phyloP scores from a whole-genome alignment of 371 early-diverging fungal genomes.

The Mortierella polycephala region DNA sequence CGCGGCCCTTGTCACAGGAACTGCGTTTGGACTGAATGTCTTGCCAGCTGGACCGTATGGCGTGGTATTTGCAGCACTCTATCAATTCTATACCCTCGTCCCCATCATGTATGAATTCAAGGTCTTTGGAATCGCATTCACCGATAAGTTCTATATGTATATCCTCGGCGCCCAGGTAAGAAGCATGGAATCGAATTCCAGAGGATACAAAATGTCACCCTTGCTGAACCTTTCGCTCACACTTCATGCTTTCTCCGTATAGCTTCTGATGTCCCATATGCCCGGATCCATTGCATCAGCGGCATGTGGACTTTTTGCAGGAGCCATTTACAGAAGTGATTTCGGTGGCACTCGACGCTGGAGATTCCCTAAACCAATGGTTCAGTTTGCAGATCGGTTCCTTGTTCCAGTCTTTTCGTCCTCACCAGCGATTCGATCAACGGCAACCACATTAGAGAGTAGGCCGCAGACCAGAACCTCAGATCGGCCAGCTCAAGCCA shows the following conservation, averaged over 20 bases:
- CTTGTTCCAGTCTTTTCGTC: conserved; percentile 58
- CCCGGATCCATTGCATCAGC: conserved; percentile 66
- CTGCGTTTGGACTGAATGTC: conserved; percentile 60
- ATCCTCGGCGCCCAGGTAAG: conserved; percentile 69
- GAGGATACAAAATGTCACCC: neutral
- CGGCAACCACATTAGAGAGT: conserved; percentile 59
- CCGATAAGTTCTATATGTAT: conserved; percentile 73
- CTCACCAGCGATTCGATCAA: conserved; percentile 62
- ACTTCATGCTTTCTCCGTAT: neutral
- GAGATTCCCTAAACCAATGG: conserved; percentile 65
- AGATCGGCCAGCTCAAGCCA: conserved; percentile 51
- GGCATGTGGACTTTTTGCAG: conserved; percentile 68
- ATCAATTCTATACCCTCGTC: conserved; percentile 67
- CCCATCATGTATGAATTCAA: conserved; percentile 72
- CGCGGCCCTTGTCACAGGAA: conserved; percentile 61
- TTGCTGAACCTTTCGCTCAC: neutral
- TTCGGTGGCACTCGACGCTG: conserved; percentile 68
- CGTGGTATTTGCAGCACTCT: conserved; percentile 69
- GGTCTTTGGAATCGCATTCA: conserved; percentile 70
- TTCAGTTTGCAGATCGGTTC: conserved; percentile 49
- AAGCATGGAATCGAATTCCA: neutral
- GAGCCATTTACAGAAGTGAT: conserved; percentile 70
- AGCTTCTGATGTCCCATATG: conserved; percentile 67
- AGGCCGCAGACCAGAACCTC: conserved; percentile 45
- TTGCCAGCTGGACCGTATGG: conserved; percentile 78